Evolutionary conservation across 2,329 filamentous ascomycete genomes (phyloP).

Genomic region (Bipolaris zeicola): DNA sequence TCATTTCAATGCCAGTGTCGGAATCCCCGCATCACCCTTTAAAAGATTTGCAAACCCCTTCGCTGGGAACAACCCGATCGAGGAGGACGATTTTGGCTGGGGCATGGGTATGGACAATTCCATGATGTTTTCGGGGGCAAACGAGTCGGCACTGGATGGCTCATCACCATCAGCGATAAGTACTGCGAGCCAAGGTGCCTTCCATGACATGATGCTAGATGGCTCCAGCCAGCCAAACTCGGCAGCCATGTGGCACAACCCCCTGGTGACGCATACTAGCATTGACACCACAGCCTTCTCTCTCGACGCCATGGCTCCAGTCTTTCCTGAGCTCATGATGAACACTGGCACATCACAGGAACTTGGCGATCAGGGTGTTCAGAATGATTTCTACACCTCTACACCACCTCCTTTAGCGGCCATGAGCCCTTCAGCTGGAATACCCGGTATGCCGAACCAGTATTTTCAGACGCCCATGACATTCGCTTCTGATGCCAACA

Average conservation of each 20-base stretch:
- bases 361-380: conserved; percentile 70
- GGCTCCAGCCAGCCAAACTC: conserved; percentile 57
- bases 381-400: conserved; percentile 75
- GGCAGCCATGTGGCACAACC: conserved; percentile 47
- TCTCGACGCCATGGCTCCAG: conserved; percentile 73
- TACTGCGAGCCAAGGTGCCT: conserved; percentile 87
- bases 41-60: conserved; percentile 57
- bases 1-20: conserved; percentile 81
- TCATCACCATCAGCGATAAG: conserved; percentile 97
- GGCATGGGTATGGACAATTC: conserved; percentile 79
- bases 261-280: conserved; percentile 69
- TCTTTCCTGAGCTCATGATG: conserved; percentile 74
- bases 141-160: conserved; percentile 84
- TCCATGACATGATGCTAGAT: conserved; percentile 91
- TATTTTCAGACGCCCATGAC: conserved; percentile 70
- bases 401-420: conserved; percentile 77
- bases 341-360: conserved; percentile 77
- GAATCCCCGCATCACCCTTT: conserved; percentile 60
- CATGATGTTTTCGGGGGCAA: conserved; percentile 57
- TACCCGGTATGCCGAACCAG: conserved; percentile 66
- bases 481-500: conserved; percentile 70
- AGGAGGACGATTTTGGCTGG: conserved; percentile 85
- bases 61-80: conserved; percentile 63
- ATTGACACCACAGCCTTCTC: conserved; percentile 70
- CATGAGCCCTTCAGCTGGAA: conserved; percentile 69